Conservation (phyloP, 108 stramenopile species). For the Aurantiochytrium sp. region DNA sequence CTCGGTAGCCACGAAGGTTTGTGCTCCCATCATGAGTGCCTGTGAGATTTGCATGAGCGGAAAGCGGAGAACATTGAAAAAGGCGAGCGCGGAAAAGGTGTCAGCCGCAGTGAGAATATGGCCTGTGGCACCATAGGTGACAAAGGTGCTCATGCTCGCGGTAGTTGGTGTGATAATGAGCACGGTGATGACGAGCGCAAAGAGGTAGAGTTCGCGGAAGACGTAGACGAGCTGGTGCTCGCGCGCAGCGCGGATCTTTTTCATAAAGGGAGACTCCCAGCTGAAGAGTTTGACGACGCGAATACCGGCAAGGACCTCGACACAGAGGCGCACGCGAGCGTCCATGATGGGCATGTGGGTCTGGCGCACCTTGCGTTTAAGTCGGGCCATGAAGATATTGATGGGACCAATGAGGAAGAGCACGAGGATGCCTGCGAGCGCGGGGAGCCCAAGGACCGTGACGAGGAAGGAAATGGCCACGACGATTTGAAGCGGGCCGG, state of each 20-base stretch:
- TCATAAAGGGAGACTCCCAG: conserved; percentile 15
- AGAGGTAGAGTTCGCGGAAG: neutral
- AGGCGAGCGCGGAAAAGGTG: conserved; percentile 70
- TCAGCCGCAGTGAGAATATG: conserved; percentile 51
- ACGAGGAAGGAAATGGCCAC: conserved; percentile 59
- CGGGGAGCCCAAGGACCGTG: conserved; percentile 37
- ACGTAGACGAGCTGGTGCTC: neutral
- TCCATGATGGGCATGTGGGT: conserved; percentile 48
- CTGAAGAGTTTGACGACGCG: conserved; percentile 50
- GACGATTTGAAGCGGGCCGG: conserved; percentile 61
- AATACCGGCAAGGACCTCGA: conserved; percentile 64
- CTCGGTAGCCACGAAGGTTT: neutral
- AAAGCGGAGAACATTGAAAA: conserved; percentile 86
- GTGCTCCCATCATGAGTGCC: conserved; percentile 47
- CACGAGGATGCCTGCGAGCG: conserved; percentile 47
- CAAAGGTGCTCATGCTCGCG: neutral
- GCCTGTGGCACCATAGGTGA: neutral
- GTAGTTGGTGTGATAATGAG: neutral
- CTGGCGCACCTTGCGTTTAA: conserved; percentile 37
- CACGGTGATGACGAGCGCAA: neutral
- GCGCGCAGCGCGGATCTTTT: neutral
- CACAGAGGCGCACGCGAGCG: conserved; percentile 57
- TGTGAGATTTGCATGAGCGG: conserved; percentile 83
- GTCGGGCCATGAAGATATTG: conserved; percentile 35
- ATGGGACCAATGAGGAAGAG: conserved; percentile 60